Percentiles rank a stretch among this genome's conserved stretches.
phyloP scores from a whole-genome alignment of 2,329 filamentous ascomycete species.

The Colletotrichum sidae region DNA sequence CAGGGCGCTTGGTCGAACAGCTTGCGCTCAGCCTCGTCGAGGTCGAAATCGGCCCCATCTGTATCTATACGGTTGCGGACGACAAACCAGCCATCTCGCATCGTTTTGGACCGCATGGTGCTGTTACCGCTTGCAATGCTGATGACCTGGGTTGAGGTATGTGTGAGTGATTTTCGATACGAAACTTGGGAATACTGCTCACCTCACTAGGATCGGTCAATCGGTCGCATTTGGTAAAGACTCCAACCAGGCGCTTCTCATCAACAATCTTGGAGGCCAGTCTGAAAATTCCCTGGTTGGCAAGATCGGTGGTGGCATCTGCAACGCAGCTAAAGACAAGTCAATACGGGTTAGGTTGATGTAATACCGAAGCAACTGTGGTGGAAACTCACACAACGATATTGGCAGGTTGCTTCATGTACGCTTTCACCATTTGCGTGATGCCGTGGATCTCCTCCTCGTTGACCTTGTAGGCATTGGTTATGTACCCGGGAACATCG shows the following conservation, averaged over 20 bases:
- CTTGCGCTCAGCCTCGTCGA: constrained; percentile 42
- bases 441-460: constrained; percentile 45
- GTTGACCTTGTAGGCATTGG: constrained; percentile 42
- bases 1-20: constrained; percentile 46
- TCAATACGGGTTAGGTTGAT: neutral
- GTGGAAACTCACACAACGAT: constrained; percentile 50
- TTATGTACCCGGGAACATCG: constrained; percentile 50
- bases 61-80: constrained; percentile 47
- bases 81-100: constrained; percentile 49
- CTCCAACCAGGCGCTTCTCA: constrained; percentile 47
- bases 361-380: too few relatives aligned
- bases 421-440: constrained; percentile 47
- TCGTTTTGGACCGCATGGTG: constrained; percentile 12
- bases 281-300: constrained; percentile 45
- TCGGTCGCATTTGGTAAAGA: constrained; percentile 53
- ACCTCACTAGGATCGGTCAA: constrained; percentile 39
- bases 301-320: constrained; percentile 46
- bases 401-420: constrained; percentile 50
- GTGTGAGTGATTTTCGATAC: neutral
- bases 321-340: constrained; percentile 46
- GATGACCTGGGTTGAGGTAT: constrained; percentile 5
- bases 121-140: constrained; percentile 26
- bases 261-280: constrained; percentile 44
- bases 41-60: constrained; percentile 43
- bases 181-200: fast-evolving